phyloP scores from a whole-genome alignment of 2,329 filamentous ascomycete species.

The Nemania sp. region DNA sequence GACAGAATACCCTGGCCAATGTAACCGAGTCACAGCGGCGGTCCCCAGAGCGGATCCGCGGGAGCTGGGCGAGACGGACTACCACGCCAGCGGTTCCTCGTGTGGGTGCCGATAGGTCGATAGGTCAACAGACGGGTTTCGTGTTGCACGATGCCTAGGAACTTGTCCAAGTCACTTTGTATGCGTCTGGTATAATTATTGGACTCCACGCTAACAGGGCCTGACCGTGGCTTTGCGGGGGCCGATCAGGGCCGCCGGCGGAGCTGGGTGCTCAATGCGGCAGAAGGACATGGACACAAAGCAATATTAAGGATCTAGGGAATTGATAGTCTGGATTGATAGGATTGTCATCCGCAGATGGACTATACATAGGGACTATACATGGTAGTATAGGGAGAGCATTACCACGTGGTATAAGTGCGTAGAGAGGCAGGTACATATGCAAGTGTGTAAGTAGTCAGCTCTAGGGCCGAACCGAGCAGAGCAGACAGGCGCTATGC shows the following conservation, averaged over 20 bases:
- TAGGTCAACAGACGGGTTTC: slow-evolving; percentile 19
- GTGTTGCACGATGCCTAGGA: slow-evolving; percentile 20
- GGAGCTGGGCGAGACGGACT: slow-evolving; percentile 22
- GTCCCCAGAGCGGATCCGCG: slow-evolving; percentile 22
- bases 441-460: no score
- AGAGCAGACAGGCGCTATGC: slow-evolving; percentile 4
- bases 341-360: neutral
- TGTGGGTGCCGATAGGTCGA: slow-evolving; percentile 26
- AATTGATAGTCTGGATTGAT: neutral
- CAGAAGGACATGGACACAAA: slow-evolving; percentile 15
- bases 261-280: slow-evolving; percentile 23
- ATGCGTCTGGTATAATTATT: slow-evolving; percentile 15
- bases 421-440: no score
- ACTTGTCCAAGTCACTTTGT: no score
- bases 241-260: slow-evolving; percentile 22
- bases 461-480: neutral
- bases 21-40: slow-evolving; percentile 22
- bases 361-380: neutral
- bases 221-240: slow-evolving; percentile 27
- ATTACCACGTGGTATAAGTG: no score
- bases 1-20: slow-evolving; percentile 20
- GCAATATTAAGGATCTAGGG: slow-evolving; percentile 4
- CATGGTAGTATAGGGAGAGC: no score
- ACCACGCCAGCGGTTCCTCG: slow-evolving; percentile 17
- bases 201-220: slow-evolving; percentile 18